A percentile compares a stretch with the other conserved stretches of the same genome.
Evolutionary conservation across 129 eudicot species (phyloP).

Genomic region (sunflower (Helianthus annuus)): DNA sequence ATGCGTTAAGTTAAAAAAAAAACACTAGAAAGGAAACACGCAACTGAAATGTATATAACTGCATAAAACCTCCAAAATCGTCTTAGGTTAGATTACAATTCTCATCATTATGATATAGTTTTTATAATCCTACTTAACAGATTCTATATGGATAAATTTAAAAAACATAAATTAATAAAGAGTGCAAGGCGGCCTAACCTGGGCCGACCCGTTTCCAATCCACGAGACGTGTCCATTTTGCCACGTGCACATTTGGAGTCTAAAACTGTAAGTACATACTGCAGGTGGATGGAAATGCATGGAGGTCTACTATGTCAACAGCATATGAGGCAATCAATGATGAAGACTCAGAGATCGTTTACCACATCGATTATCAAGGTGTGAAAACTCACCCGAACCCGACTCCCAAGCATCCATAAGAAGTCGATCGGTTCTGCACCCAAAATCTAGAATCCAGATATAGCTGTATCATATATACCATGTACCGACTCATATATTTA

Average conservation of each 20-base stretch:
- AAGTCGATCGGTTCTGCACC: slow-evolving; percentile 24
- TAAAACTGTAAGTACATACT: slow-evolving; percentile 18
- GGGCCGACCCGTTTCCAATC: neutral
- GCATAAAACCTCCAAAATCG: neutral
- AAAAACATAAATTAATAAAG: neutral
- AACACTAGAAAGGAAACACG: neutral
- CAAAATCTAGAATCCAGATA: slow-evolving; percentile 30
- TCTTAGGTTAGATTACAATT: neutral
- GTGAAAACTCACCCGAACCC: slow-evolving; percentile 57
- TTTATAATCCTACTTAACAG: neutral
- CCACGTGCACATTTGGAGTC: neutral
- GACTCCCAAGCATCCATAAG: slow-evolving; percentile 63
- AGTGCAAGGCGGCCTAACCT: neutral
- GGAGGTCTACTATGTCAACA: slow-evolving; percentile 25
- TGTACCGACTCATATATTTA: slow-evolving; percentile 24
- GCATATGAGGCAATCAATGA: slow-evolving; percentile 26
- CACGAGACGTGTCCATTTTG: neutral
- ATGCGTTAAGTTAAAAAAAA: neutral
- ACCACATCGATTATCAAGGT: slow-evolving; percentile 54
- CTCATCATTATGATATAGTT: neutral
- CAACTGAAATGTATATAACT: neutral
- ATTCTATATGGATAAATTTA: neutral
- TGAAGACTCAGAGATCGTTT: slow-evolving; percentile 41
- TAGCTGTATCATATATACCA: neutral
- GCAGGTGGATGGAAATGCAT: slow-evolving; percentile 38